Conservation (phyloP, 148 eudicot species). For the Mesembryanthemum crystallinum region DNA sequence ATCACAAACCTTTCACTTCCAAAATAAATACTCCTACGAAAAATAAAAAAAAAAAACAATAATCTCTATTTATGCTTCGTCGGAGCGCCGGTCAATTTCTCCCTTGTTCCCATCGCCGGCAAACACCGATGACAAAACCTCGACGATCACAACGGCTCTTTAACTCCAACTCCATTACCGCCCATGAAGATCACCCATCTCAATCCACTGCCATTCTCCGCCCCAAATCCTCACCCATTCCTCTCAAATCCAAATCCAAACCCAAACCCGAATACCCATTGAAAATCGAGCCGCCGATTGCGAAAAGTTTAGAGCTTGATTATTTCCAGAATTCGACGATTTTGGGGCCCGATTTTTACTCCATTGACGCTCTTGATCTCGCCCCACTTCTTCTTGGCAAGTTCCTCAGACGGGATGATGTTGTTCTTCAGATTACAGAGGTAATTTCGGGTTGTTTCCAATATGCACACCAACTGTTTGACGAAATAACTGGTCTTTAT, state of each 20-base stretch:
- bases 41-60: not conserved
- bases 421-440: slow-evolving; percentile 93
- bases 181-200: slow-evolving; percentile 17
- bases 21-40: not conserved
- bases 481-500: slow-evolving; percentile 24
- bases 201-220: slow-evolving; percentile 14
- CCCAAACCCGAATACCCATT: slow-evolving; percentile 27
- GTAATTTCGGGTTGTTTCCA: slow-evolving; percentile 23
- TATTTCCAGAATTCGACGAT: slow-evolving; percentile 29
- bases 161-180: slow-evolving; percentile 6
- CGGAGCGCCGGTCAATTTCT: slow-evolving; percentile 4
- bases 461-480: slow-evolving; percentile 30
- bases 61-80: not conserved
- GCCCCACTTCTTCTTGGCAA: slow-evolving; percentile 94
- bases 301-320: slow-evolving; percentile 11
- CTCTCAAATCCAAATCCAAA: slow-evolving; percentile 23
- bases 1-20: not conserved
- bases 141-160: slow-evolving; percentile 26
- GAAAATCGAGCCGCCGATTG: slow-evolving; percentile 27
- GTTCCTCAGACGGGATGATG: slow-evolving; percentile 67
- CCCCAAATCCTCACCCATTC: slow-evolving; percentile 26
- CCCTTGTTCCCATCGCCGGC: not conserved
- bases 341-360: slow-evolving; percentile 51
- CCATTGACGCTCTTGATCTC: slow-evolving; percentile 87
- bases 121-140: slow-evolving; percentile 30